Base-by-base conservation (phyloP, 2,329 filamentous ascomycete genomes). In the Zymoseptoria ardabiliae region DNA sequence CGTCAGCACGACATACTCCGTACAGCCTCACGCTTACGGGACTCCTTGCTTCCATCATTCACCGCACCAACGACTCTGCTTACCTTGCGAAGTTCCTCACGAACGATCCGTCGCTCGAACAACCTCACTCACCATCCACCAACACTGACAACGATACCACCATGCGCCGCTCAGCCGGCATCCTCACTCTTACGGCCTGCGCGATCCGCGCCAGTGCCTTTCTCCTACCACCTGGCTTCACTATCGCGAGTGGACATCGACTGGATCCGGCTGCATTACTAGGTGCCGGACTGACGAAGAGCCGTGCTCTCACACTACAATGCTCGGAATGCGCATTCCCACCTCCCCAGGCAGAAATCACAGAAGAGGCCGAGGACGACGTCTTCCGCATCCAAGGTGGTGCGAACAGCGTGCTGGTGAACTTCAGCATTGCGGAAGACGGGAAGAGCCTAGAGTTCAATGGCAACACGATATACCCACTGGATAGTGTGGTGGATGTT, bases 401-500 rank as follows among this genome's bases (percentile, higher is more conserved):
- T 21, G 61, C 68, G 6, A 70, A 74, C 68, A 66, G 67, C 63
- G 58, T 74, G 11, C 10, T 72, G 17, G 74, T 88, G 48, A 77
- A 81, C 66, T 82, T 88, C 66, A 74, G 70, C 59, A 71, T 88
- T 62, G 66, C 70, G 22, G 77, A 82, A 17, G 74, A 78, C 61
- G 72, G 74, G 28, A 64, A 71, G 49, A 75, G 74, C 53, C 75
- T 89, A 23, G 68, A 82, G 45, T 67, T 88, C 59, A 87, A 88
- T 71, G 82, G 80, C 59, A 80, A 81, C 61, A 80, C 84, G 66
- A 75, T 88, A 19, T 88, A 85, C 71, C 81, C 63, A 53, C n/a
- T 64, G 1, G 55, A 53, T 3, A 56, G 55, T n/a, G 30, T 59
- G 28, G 53, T 58, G 22, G 59, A 59, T 50, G 20, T 59, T 11